Evolutionary conservation across 306 rosid species (phyloP), one percentile per base, ranked within the genome.

Genomic region (Acacia crassicarpa): DNA sequence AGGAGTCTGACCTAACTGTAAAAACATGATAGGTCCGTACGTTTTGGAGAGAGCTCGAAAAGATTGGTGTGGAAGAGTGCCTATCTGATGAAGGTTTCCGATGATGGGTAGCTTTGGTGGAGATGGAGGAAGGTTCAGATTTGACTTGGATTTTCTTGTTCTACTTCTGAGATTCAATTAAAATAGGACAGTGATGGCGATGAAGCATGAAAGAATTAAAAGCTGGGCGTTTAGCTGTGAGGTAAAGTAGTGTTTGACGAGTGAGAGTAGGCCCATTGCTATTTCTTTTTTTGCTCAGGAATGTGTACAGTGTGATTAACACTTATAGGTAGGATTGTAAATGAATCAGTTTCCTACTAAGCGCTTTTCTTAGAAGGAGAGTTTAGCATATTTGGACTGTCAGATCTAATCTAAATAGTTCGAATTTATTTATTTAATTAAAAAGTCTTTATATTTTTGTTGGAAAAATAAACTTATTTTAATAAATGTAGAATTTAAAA

Each of bases 1-100:
- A 56, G 88, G 86, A 3, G 5, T 62, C 1, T 72, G 83, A 6
- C 90, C 90, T 38, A 84, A 41, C 9, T 82, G 83, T 38, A 87
- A 19, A 75, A 76, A 27, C 72, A 84, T 77, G 14, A 87, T 25
- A 10, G 80, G 54, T 2, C 86, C 88, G 17, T 33, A 33, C 5
- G 4, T 33, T 4, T 33, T 4, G 0, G 63, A 56, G 30, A n/a
- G 63, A 1, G 25, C 1, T 56, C 63, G 25, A 9, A 56, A 56
- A n/a, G 63, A 56, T 4, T 2, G 63, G 30, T n/a, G 63, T 2
- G 63, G 63, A 1, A 56, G 63, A 1, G 63, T 2, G 63, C 63
- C 63, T 8, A 56, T 11, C 13, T 56, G 63, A 8, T 56, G 63
- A 22, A 56, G 63, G n/a, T 56, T 56, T 7, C 63, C 63, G 25